These are phyloP conservation scores for Penicillium lividum DNA, from an alignment of 495 filamentous ascomycete genomes.

Conservation along the genomic window DNA sequence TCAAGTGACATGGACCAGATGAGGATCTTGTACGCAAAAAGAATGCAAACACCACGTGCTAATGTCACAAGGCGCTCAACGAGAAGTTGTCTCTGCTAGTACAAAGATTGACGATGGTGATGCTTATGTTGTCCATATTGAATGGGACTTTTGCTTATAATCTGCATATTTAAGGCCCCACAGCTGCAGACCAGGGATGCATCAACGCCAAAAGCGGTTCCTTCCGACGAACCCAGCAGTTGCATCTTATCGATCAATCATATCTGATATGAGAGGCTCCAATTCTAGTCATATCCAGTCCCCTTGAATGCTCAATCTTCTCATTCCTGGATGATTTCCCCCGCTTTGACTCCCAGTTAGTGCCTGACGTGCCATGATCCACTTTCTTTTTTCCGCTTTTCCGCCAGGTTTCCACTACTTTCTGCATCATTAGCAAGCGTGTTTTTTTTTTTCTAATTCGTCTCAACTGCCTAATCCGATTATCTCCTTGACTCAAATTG, in stretches of 20 bases:
- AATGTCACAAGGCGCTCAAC: not conserved
- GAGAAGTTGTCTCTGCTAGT: too few relatives aligned
- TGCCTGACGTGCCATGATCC: slow-evolving; percentile 14
- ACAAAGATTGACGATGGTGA: not conserved
- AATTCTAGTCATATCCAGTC: not conserved
- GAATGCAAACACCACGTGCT: not conserved
- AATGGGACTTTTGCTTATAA: not conserved
- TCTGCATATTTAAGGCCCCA: not conserved
- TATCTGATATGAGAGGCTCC: slow-evolving; percentile 20
- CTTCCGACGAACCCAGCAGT: slow-evolving; percentile 14
- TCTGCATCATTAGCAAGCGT: not conserved
- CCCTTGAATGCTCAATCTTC: not conserved
- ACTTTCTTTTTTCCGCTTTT: slow-evolving; percentile 7
- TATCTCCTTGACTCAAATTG: not conserved
- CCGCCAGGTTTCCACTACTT: not conserved
- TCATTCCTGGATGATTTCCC: not conserved
- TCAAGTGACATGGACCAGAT: not conserved
- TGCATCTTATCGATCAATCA: slow-evolving; percentile 32
- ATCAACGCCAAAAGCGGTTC: slow-evolving; percentile 2
- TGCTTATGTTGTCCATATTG: not conserved
- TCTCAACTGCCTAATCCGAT: not conserved
- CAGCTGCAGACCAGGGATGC: slow-evolving; percentile 8
- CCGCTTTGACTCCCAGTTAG: slow-evolving; percentile 6
- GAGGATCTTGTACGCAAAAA: too few relatives aligned
- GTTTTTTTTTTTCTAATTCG: not conserved